phyloP scores from a whole-genome alignment of 1,284 basidiomycete genomes.

The Exobasidium rhododendri region DNA sequence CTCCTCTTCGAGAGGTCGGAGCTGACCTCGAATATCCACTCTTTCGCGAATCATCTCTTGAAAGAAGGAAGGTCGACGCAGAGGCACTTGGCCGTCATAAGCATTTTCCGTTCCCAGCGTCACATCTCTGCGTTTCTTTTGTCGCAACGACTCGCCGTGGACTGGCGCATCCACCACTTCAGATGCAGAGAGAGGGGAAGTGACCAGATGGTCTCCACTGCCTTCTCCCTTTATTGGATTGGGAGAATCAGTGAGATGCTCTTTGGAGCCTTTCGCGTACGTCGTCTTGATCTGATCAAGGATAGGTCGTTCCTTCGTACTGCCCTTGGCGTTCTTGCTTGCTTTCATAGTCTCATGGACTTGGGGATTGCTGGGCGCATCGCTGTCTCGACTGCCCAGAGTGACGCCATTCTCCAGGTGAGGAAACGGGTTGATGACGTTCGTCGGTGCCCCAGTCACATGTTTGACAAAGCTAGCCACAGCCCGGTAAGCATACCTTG shows the following conservation, averaged over 20 bases:
- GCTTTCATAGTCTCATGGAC: slow-evolving; percentile 3
- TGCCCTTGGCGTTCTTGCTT: background rate
- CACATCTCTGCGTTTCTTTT: slow-evolving; percentile 10
- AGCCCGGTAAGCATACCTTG: slow-evolving; percentile 55
- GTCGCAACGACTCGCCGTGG: background rate
- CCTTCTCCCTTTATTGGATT: background rate
- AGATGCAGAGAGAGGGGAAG: background rate
- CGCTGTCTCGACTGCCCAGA: background rate
- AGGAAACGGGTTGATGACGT: slow-evolving; percentile 35
- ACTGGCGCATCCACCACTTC: slow-evolving; percentile 9
- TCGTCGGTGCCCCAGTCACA: slow-evolving; percentile 49
- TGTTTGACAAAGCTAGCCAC: slow-evolving; percentile 55
- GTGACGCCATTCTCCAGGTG: background rate
- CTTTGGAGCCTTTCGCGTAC: background rate
- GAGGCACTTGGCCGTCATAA: slow-evolving; percentile 48
- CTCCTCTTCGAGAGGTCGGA: slow-evolving; percentile 73
- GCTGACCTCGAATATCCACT: slow-evolving; percentile 71
- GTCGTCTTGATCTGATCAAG: background rate
- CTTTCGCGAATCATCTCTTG: slow-evolving; percentile 77
- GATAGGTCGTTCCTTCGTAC: background rate
- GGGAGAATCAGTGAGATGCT: slow-evolving; percentile 1
- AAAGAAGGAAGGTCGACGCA: slow-evolving; percentile 40
- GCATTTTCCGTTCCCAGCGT: slow-evolving; percentile 32
- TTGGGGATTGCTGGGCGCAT: background rate
- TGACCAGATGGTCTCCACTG: background rate